Base-by-base conservation (phyloP, 805 yeast species). In the Yarrowia keelungensis region DNA sequence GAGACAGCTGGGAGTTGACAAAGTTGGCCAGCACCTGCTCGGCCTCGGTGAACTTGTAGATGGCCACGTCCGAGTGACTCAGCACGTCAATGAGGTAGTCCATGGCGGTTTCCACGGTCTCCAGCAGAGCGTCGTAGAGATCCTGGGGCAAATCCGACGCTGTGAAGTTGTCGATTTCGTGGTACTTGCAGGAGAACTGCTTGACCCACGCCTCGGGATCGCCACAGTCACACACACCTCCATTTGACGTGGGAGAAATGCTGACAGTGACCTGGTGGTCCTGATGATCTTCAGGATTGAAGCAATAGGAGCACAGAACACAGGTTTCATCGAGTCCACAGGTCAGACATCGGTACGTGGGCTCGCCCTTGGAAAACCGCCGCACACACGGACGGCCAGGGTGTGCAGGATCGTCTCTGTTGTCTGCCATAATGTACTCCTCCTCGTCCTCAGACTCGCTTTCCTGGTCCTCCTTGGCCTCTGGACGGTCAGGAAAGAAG, bases 141-240 rank as follows among this genome's bases (percentile, higher is more conserved):
- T 81, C 86, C 0, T 73, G 75, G 0, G 90, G 87, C 11, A 88
- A 70, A 9, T 73, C 74, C 15, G 67, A 65, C 7, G 72, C 74
- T 3, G 75, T 75, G 7, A 73, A 76, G 8, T 79, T 77, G 54
- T 75, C 74, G 8, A 71, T 70, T 12, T 72, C 70, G 47, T 77
- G 78, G 59, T 82, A 75, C 19, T 81, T 80, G 75, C 97, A 91
- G 14, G 79, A 74, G 51, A 86, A 79, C 1, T 81, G 77, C 15
- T 76, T 77, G 5, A 81, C 83, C 92, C 96, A 92, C 0, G 96
- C 96, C 74, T 90, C 97, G 0, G 87, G 85, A 74, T 92, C 97
- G 4, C 97, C 97, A 76, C 97, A 91, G 74, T 91, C 97, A 76
- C 96, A 90, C 19, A 89, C 89, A 0, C 95, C 95, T 46, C 93